Evolutionary conservation across 306 rosid genomes (phyloP), one percentile per base, ranked within the genome.

Genomic region (Quercus wislizeni): DNA sequence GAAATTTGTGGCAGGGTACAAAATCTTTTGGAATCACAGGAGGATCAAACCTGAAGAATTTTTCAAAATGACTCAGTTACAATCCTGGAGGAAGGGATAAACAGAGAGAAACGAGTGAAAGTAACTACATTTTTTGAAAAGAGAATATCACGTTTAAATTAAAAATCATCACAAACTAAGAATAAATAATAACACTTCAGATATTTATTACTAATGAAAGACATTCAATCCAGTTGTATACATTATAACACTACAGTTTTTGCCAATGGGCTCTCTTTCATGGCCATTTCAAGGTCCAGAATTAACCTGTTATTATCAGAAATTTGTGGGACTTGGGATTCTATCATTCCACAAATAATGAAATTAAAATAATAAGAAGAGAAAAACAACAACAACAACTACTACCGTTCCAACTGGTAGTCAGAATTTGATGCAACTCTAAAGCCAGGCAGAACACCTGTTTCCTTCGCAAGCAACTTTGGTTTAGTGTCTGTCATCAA

Each of bases 21-120:
- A 90, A 95, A 73, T 91, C 89, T 89, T 88, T 90, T 19, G 98
- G 97, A 83, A 93, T 83, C 46, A 82, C 81, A 78, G 98, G 99
- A 82, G 96, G 86, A 87, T 91, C 93, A 76, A 91, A 95, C 85
- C 99, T 95, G 77, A 80, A 84, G 33, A 78, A 63, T 71, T 80
- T 84, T 52, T 69, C 19, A 61, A 73, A 77, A 31, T 68, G 67
- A 75, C 76, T 74, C 73, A 73, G 57, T 49, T 33, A 65, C 74
- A 77, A 8, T 30, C 54, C 6, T 18, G 33, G 70, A 31, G n/a
- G 52, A 19, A 19, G 14, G 27, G 3, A 58, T 33, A 52, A 82
- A 64, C 55, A 43, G 41, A 18, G 7, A 30, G 35, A 58, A 25
- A 25, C 33, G 2, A 49, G 31, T 33, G 62, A 28, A 57, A 59